Conservation (phyloP, 1,284 basidiomycete genomes). For the Austroboletus novae-zelandiae region DNA sequence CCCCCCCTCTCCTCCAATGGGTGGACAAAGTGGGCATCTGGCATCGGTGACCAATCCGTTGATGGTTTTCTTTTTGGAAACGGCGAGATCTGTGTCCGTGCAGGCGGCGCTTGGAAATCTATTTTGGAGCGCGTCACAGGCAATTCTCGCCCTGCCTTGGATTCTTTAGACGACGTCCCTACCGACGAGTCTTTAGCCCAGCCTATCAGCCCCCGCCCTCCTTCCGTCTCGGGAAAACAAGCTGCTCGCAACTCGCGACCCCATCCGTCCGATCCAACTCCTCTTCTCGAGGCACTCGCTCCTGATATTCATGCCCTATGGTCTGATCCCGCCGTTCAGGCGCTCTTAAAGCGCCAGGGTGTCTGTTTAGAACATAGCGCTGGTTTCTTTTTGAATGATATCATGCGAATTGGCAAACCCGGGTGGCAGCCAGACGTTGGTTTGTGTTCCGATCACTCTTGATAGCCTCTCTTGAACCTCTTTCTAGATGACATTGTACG, state of each 20-base stretch:
- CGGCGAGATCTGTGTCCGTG: slow-evolving; percentile 51
- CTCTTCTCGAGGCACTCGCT: slow-evolving; percentile 54
- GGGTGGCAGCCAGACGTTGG: slow-evolving; percentile 60
- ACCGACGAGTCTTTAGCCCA: background rate
- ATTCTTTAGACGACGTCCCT: background rate
- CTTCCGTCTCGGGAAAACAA: background rate
- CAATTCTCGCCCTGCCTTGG: background rate
- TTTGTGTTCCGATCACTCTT: slow-evolving; percentile 7
- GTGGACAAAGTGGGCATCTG: slow-evolving; percentile 28
- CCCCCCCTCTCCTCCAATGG: slow-evolving; percentile 11
- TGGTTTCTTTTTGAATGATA: slow-evolving; percentile 71
- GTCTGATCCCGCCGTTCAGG: slow-evolving; percentile 52
- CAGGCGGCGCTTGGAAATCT: slow-evolving; percentile 57
- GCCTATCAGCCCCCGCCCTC: background rate
- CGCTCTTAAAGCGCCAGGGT: slow-evolving; percentile 46
- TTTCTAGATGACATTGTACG: slow-evolving; percentile 57
- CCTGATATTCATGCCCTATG: slow-evolving; percentile 63
- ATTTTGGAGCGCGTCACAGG: slow-evolving; percentile 27
- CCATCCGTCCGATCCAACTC: slow-evolving; percentile 41
- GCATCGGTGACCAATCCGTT: slow-evolving; percentile 2
- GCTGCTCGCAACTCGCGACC: slow-evolving; percentile 6
- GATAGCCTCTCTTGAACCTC: background rate
- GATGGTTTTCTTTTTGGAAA: slow-evolving; percentile 3
- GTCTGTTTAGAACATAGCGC: slow-evolving; percentile 54
- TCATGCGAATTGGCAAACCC: slow-evolving; percentile 50